Evolutionary conservation across 2,329 filamentous ascomycete species (phyloP), one percentile per base, ranked within the genome.

Genomic region (Paraphoma chrysanthemicola): DNA sequence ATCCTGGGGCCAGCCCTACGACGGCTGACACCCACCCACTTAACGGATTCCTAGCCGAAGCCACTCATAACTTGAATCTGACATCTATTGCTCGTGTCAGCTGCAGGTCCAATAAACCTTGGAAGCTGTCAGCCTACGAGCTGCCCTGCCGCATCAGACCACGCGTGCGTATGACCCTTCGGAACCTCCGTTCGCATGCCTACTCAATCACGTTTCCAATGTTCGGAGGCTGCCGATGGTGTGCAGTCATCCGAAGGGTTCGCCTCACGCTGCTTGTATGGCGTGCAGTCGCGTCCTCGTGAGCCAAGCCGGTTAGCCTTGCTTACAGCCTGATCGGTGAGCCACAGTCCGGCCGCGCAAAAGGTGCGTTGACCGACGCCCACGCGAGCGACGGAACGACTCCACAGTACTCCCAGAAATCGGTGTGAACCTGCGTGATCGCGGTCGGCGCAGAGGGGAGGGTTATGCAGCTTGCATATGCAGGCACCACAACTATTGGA

Each of bases 41-140:
- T 46, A 18, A 45, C 45, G 48, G 57, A 30, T 43, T 36, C 23
- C 48, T 18, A 31, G 44, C 51, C 49, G 23, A 57, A 61, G 58
- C 60, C 58, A 62, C 51, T 42, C 43, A 28, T 39, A 38, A 14
- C 42, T 39, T 38, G 51, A 56, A 53, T 56, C 56, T 64, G 59
- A 64, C 50, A 56, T 46, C 38, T 39, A 46, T 42, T 46, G 33
- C 36, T 60, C 57, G 50, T 66, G 64, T 69, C 66, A 69, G 66
- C 64, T 69, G 66, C 66, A 69, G 65, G 63, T 68, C 58, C 63
- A 30, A 56, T 36, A 54, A 17, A 17, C 23, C 47, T 23, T 23
- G 23, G 23, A 23, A 23, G 23, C 46, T 46, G 57, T 55, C 57
- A 58, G 54, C 61, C 54, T 60, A 61, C 53, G 38, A 42, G 50